A percentile compares a stretch with the other conserved stretches of the same genome.
These are phyloP conservation scores for Naegleria fowleri DNA, from an alignment of 208 protist species.

Conservation along the genomic window DNA sequence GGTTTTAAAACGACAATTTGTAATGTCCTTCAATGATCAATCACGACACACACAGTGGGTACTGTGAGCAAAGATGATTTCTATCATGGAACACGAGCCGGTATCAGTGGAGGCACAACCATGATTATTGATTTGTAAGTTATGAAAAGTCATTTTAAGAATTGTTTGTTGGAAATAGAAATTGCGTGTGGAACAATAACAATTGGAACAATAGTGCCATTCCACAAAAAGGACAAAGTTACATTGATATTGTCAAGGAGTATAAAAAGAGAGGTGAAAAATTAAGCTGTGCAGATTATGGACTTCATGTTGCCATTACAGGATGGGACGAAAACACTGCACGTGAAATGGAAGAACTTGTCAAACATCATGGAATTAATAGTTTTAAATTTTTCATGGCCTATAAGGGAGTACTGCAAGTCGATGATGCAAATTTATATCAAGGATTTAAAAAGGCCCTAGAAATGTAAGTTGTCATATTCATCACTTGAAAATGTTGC, in stretches of 20 bases:
- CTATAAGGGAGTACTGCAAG: conserved; percentile 58
- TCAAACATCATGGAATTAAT: conserved; percentile 54
- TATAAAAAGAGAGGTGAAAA: conserved; percentile 35
- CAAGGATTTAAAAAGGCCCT: conserved; percentile 47
- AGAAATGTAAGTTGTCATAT: conserved; percentile 48
- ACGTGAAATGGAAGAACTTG: conserved; percentile 58
- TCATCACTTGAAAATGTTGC: not conserved
- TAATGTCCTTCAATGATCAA: too few species aligned
- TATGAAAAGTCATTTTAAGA: conserved; percentile 46
- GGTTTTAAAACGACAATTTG: too few species aligned
- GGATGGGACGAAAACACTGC: conserved; percentile 57
- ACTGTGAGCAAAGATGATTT: conserved; percentile 69
- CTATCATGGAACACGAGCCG: conserved; percentile 61
- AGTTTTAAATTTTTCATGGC: conserved; percentile 75
- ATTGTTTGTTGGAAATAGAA: too few species aligned
- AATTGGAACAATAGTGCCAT: conserved; percentile 52
- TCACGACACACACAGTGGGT: conserved; percentile 52
- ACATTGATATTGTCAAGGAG: conserved; percentile 40
- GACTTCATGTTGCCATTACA: conserved; percentile 63
- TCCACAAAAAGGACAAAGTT: conserved; percentile 26
- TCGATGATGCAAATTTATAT: conserved; percentile 52
- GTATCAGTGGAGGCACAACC: conserved; percentile 67
- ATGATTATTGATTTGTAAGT: conserved; percentile 64
- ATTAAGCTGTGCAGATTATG: conserved; percentile 57
- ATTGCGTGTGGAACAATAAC: conserved; percentile 52